These are phyloP conservation scores for Sclerotiophoma versabilis DNA, from an alignment of 2,329 filamentous ascomycete genomes.

Conservation along the genomic window DNA sequence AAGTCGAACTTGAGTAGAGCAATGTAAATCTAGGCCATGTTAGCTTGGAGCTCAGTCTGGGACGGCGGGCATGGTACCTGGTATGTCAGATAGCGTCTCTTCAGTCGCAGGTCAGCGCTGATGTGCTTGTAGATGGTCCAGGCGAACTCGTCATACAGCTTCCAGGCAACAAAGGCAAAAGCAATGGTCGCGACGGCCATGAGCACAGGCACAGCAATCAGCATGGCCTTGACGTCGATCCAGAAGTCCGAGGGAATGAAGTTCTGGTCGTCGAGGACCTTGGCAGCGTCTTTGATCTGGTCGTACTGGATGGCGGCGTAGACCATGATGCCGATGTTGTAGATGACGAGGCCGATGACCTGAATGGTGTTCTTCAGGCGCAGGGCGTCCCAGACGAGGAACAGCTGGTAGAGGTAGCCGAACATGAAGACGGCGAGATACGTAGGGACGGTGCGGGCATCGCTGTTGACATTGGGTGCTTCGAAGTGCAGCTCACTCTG, in stretches of 20 bases:
- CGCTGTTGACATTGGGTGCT: slow-evolving; percentile 48
- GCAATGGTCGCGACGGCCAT: slow-evolving; percentile 77
- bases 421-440: slow-evolving; percentile 98
- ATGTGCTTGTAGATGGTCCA: slow-evolving; percentile 99
- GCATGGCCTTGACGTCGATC: slow-evolving; percentile 72
- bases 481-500: slow-evolving; percentile 65
- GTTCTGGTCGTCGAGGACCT: slow-evolving; percentile 55
- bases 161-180: slow-evolving; percentile 84
- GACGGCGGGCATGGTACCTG: slow-evolving; percentile 79
- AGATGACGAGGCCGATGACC: slow-evolving; percentile 90
- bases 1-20: slow-evolving; percentile 98
- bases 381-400: slow-evolving; percentile 91
- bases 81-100: slow-evolving; percentile 93
- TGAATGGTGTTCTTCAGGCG: slow-evolving; percentile 98
- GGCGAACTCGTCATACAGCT: slow-evolving; percentile 96
- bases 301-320: slow-evolving; percentile 94
- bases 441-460: slow-evolving; percentile 79
- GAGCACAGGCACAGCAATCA: slow-evolving; percentile 85
- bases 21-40: slow-evolving; percentile 80
- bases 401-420: slow-evolving; percentile 89
- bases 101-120: slow-evolving; percentile 94
- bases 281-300: slow-evolving; percentile 80
- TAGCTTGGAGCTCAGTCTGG: slow-evolving; percentile 11
- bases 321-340: slow-evolving; percentile 88
- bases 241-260: slow-evolving; percentile 67